Base-by-base conservation (phyloP, 2,329 filamentous ascomycete species). In the Aspergillus ruber region DNA sequence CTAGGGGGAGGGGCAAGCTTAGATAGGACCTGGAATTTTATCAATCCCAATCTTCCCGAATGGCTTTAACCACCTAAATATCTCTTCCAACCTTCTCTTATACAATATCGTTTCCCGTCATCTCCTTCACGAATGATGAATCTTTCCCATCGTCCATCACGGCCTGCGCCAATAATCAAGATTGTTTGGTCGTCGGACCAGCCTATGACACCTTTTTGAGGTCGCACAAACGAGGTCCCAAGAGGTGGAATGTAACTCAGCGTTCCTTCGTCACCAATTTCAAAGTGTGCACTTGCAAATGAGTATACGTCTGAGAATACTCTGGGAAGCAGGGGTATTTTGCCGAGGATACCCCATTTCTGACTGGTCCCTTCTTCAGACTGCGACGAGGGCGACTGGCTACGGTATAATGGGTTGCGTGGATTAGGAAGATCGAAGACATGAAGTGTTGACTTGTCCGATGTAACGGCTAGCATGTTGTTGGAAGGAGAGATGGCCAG, bases 391-490 rank as follows among this genome's bases (percentile, higher is more conserved):
- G 65, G 60, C 45, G 63, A 64, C 45, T 66, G 63, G 46, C 67
- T 67, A 50, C 64, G 63, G 49, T 62, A 62, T 3, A 57, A 55
- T 32, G 57, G 49, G 29, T 63, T 65, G 27, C 54, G 60, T 32
- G 70, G 68, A 45, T 68, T 65, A 43, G 85, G 85, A 1, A 96
- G 77, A 61, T 97, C 90, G 63, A 96, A 98, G 33, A 98, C 80
- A 68, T 98, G 93, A 9, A 98, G 76, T 0, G 90, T 98, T 5
- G 88, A 90, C 70, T 97, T 98, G 74, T 98, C 93, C 1, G 90
- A 96, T 1, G 91, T 97, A 52, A 90, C 91, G 21, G 93, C 93
- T 9, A 97, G 78, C 62, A 90, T 79, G 39, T 78, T 81, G 44
- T 86, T 87, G 1, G 84, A 84, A 0, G 90, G 90, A 17, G 88